Percentiles rank a stretch among this genome's conserved stretches.
Conservation (phyloP, 164 flowering plant species). For the Chloranthus sessilifolius region DNA sequence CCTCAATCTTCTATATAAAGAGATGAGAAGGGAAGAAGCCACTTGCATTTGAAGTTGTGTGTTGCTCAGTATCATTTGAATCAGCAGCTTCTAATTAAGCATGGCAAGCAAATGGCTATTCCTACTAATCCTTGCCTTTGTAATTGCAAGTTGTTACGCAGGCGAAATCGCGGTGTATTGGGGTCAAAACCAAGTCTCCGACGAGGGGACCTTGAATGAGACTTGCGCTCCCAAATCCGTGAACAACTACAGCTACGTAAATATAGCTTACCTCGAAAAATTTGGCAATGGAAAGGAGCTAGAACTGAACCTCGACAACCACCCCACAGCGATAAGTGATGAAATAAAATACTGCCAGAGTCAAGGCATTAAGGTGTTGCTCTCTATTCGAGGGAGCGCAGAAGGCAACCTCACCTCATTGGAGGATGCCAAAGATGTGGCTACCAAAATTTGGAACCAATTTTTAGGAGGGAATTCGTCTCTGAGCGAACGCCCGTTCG, state of each 20-base stretch:
- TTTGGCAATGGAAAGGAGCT: not conserved
- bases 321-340: not conserved
- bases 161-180: not conserved
- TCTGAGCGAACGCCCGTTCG: not conserved
- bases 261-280: not conserved
- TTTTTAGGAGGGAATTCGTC: not conserved
- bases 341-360: not conserved
- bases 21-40: too few species aligned
- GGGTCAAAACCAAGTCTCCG: not conserved
- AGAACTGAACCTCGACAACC: not conserved
- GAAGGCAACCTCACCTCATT: not conserved
- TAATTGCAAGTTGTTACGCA: too few species aligned
- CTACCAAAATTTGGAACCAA: not conserved
- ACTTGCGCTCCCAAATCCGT: not conserved
- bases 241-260: not conserved
- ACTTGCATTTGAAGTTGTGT: too few species aligned
- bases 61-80: too few species aligned
- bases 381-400: not conserved
- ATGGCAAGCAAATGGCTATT: too few species aligned
- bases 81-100: too few species aligned
- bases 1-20: too few species aligned
- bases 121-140: too few species aligned
- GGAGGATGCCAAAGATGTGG: not conserved
- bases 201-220: not conserved
- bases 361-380: not conserved